A percentile compares a stretch with the other conserved stretches of the same genome.
These are phyloP conservation scores for Rhamnella rubrinervis DNA, from an alignment of 331 rosid genomes.

Conservation along the genomic window DNA sequence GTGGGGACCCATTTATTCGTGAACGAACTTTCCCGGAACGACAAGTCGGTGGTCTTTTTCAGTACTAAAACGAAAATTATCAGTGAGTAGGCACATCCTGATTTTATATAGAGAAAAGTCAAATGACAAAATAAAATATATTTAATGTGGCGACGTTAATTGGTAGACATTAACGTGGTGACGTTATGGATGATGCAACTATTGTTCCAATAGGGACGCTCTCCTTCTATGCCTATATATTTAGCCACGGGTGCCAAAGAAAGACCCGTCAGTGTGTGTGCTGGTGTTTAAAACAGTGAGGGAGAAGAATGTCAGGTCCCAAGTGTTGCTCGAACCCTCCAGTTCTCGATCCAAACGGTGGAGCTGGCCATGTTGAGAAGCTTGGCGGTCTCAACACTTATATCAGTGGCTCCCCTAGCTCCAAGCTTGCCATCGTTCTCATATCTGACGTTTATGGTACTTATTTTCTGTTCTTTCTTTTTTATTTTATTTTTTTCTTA, in stretches of 20 bases:
- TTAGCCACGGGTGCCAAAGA: no score
- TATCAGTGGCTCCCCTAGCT: slow-evolving; percentile 44
- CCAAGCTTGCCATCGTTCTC: slow-evolving; percentile 52
- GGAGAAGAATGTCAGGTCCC: slow-evolving; percentile 45
- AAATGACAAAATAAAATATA: no score
- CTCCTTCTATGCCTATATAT: no score
- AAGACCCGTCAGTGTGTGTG: neutral
- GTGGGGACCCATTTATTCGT: no score
- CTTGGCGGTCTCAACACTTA: slow-evolving; percentile 41
- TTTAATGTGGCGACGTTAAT: no score
- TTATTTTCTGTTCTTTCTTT: neutral
- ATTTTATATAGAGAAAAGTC: no score
- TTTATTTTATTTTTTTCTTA: no score
- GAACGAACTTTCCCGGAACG: no score
- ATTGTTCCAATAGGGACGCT: no score
- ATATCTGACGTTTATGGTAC: slow-evolving; percentile 55
- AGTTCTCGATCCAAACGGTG: slow-evolving; percentile 39
- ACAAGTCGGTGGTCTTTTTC: no score
- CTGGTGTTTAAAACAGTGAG: neutral
- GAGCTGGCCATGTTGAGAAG: slow-evolving; percentile 57
- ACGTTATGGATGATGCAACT: slow-evolving; percentile 6
- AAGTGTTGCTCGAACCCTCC: slow-evolving; percentile 78
- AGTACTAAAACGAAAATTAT: no score
- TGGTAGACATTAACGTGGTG: neutral
- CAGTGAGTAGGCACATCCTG: no score